Conservation (phyloP, 495 filamentous ascomycete species). For the Aspergillus baeticus region DNA sequence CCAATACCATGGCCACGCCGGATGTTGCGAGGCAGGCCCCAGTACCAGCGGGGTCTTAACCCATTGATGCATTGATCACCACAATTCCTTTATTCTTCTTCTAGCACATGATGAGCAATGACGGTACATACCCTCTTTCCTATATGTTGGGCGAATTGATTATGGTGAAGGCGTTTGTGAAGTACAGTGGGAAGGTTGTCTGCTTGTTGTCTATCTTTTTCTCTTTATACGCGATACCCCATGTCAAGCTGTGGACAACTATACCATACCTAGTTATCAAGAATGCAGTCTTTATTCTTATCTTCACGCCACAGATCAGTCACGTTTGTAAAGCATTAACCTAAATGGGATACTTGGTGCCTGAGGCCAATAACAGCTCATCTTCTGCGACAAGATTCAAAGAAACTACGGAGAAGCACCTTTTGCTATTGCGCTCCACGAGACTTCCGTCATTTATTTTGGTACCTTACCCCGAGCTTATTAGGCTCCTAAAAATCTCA, state of each 20-base stretch:
- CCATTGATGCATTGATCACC: neutral
- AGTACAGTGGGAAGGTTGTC: neutral
- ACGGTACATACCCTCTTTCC: slow-evolving; percentile 3
- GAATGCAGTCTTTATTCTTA: neutral
- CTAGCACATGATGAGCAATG: slow-evolving; percentile 11
- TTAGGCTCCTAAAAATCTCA: neutral
- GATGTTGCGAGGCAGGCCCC: slow-evolving; percentile 26
- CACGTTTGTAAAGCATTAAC: neutral
- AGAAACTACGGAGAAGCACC: neutral
- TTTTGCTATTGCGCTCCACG: neutral
- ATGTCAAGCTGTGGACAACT: neutral
- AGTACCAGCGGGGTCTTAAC: slow-evolving; percentile 19
- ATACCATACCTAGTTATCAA: slow-evolving; percentile 2
- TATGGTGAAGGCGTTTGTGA: slow-evolving; percentile 9
- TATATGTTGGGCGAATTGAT: slow-evolving; percentile 2
- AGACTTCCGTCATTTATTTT: neutral
- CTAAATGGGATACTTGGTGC: slow-evolving; percentile 11
- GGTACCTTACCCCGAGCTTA: neutral
- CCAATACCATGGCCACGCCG: neutral
- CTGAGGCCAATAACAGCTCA: slow-evolving; percentile 13
- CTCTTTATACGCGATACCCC: slow-evolving; percentile 12
- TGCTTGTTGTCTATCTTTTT: slow-evolving; percentile 1
- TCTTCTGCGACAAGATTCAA: slow-evolving; percentile 11
- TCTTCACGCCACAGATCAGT: neutral
- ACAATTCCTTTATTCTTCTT: neutral